phyloP scores from a whole-genome alignment of 371 early-diverging fungal species.

The Quaeritorhiza haematococci region DNA sequence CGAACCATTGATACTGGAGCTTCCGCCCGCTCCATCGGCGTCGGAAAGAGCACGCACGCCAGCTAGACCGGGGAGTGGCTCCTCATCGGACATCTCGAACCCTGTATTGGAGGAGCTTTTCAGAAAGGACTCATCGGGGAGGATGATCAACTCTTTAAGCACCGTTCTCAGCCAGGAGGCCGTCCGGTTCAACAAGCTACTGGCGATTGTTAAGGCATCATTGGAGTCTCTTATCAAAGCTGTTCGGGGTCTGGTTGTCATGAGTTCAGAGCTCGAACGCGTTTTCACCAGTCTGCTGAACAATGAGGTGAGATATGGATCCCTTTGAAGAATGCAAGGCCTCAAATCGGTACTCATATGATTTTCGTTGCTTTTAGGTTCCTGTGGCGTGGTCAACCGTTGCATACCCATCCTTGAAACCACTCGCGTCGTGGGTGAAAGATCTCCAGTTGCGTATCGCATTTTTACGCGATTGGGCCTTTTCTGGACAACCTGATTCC shows the following conservation, averaged over 20 bases:
- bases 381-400: constrained; percentile 40
- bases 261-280: constrained; percentile 47
- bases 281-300: constrained; percentile 46
- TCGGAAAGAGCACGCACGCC: background rate
- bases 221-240: constrained; percentile 45
- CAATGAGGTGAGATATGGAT: constrained; percentile 34
- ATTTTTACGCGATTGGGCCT: constrained; percentile 35
- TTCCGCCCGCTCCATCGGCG: constrained; percentile 10
- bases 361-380: constrained; percentile 19
- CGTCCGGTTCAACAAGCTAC: constrained; percentile 45
- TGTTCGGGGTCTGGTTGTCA: constrained; percentile 48
- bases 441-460: constrained; percentile 39
- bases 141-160: constrained; percentile 46
- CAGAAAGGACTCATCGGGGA: constrained; percentile 36
- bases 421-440: constrained; percentile 46
- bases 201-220: constrained; percentile 26
- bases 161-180: constrained; percentile 46
- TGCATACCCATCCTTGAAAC: constrained; percentile 49
- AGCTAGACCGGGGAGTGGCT: background rate
- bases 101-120: constrained; percentile 30
- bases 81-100: constrained; percentile 3
- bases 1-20: constrained; percentile 28
- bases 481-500: constrained; percentile 40
- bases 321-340: background rate
- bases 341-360: background rate